Conservation (phyloP, 805 yeast genomes). For the Kuraishia borneana region DNA sequence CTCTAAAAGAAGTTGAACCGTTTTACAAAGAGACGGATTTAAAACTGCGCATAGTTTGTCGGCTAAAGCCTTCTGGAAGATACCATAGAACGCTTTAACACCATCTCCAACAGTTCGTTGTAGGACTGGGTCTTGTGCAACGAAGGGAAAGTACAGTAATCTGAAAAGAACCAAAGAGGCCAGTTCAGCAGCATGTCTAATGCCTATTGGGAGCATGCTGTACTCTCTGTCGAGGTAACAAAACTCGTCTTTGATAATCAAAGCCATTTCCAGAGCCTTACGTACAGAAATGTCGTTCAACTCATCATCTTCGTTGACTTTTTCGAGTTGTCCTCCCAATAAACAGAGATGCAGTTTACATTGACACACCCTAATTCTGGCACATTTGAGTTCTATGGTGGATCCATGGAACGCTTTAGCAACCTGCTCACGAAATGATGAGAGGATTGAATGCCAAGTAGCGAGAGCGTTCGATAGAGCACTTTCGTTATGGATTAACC, state of each 20-base stretch:
- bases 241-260: neutral
- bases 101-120: neutral
- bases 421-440: constrained; percentile 5
- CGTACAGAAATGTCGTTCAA: constrained; percentile 1
- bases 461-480: constrained; percentile 11
- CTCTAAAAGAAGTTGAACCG: neutral
- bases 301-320: constrained; percentile 2
- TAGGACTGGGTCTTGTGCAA: neutral
- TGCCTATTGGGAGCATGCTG: constrained; percentile 9
- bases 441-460: constrained; percentile 9
- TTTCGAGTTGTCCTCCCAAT: neutral
- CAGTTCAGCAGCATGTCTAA: constrained; percentile 14
- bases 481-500: constrained; percentile 6
- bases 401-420: neutral
- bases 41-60: neutral
- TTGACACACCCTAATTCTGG: neutral
- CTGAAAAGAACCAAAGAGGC: neutral
- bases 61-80: neutral
- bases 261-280: neutral
- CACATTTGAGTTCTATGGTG: constrained; percentile 1
- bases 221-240: neutral
- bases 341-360: constrained; percentile 2
- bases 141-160: neutral
- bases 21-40: neutral
- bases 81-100: neutral